phyloP scores from a whole-genome alignment of 495 filamentous ascomycete genomes.

The Thermochaetoides thermophila region DNA sequence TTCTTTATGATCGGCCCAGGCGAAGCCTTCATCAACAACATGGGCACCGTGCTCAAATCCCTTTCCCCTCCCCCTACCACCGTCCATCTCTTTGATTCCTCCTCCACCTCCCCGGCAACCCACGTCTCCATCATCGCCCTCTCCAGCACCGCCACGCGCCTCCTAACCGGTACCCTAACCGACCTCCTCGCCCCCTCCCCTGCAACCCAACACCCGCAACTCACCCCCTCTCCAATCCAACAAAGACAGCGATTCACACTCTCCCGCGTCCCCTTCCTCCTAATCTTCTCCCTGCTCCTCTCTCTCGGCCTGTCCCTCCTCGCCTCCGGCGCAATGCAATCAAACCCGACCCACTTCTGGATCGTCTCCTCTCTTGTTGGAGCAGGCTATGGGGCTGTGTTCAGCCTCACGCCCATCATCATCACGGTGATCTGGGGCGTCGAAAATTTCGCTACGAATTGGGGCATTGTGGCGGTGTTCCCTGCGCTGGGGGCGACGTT shows the following conservation, averaged over 20 bases:
- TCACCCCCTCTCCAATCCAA: slow-evolving; percentile 10
- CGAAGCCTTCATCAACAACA: slow-evolving; percentile 94
- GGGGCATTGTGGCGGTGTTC: slow-evolving; percentile 85
- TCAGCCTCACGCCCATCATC: slow-evolving; percentile 79
- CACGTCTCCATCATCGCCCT: slow-evolving; percentile 86
- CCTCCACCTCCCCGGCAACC: slow-evolving; percentile 52
- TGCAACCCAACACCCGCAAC: slow-evolving; percentile 25
- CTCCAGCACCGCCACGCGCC: slow-evolving; percentile 76
- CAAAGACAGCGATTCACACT: slow-evolving; percentile 32
- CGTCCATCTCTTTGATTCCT: slow-evolving; percentile 1
- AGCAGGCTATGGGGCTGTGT: slow-evolving; percentile 82
- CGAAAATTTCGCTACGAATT: slow-evolving; percentile 96
- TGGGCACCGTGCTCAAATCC: slow-evolving; percentile 84
- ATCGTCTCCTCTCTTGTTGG: slow-evolving; percentile 67
- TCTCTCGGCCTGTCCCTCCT: slow-evolving; percentile 64
- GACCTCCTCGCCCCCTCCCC: slow-evolving; percentile 70
- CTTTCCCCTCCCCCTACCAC: slow-evolving; percentile 48
- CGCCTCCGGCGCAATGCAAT: slow-evolving; percentile 52
- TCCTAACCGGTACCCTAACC: slow-evolving; percentile 71
- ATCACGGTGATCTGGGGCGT: slow-evolving; percentile 93
- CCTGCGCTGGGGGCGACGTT: slow-evolving; percentile 72
- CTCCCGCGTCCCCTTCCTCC: slow-evolving; percentile 67
- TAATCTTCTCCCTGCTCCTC: slow-evolving; percentile 58
- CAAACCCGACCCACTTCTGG: slow-evolving; percentile 57
- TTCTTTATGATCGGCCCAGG: slow-evolving; percentile 89